phyloP scores from a whole-genome alignment of 139 green algal genomes.

The Coccomyxa sp. region DNA sequence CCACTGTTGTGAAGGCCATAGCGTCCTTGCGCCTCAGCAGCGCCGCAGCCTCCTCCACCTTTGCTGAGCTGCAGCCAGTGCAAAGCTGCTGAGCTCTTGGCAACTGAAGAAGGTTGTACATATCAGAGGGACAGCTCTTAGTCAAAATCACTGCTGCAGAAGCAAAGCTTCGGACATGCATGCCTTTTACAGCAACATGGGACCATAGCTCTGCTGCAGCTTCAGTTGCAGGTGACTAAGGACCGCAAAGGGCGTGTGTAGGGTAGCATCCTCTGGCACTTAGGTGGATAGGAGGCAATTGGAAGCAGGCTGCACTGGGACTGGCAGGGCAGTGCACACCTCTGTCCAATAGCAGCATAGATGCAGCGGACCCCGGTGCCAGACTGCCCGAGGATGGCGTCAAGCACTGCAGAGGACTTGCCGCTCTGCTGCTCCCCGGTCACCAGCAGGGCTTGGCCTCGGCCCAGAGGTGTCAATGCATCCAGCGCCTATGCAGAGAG shows the following conservation, averaged over 20 bases:
- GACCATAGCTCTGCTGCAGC: no score
- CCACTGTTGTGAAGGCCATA: constrained; percentile 61
- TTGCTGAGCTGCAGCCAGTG: constrained; percentile 15
- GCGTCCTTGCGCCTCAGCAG: constrained; percentile 36
- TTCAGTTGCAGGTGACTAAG: no score
- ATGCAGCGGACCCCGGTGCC: constrained; percentile 45
- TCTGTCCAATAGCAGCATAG: constrained; percentile 41
- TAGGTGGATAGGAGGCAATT: no score
- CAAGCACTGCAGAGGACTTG: constrained; percentile 46
- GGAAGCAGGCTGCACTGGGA: neutral
- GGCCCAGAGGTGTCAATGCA: constrained; percentile 75
- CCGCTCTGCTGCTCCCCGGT: constrained; percentile 49
- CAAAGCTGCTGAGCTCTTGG: no score
- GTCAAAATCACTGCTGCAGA: no score
- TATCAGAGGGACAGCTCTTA: no score
- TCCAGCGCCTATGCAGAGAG: constrained; percentile 60
- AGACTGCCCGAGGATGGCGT: constrained; percentile 57
- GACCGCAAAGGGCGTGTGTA: no score
- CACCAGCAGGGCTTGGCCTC: constrained; percentile 72
- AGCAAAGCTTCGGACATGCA: no score
- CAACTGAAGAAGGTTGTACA: no score
- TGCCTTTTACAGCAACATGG: no score
- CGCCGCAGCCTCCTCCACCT: constrained; percentile 26
- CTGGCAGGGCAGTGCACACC: neutral
- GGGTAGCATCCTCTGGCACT: no score